A percentile compares a stretch with the other conserved stretches of the same genome.
phyloP scores from a whole-genome alignment of 2,329 filamentous ascomycete species.

The Clarireedia homoeocarpa region DNA sequence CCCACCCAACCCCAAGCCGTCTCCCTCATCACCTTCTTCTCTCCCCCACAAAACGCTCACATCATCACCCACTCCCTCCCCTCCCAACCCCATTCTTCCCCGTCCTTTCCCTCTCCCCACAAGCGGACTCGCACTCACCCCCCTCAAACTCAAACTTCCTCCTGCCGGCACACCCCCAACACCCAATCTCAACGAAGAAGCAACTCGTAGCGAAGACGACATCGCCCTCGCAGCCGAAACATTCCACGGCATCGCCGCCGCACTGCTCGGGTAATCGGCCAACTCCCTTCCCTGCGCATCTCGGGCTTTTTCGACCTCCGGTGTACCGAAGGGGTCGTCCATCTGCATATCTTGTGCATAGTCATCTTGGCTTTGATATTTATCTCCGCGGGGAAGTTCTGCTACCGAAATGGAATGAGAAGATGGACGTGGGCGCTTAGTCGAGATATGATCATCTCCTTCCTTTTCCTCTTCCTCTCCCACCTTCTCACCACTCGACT shows the following conservation, averaged over 20 bases:
- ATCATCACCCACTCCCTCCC: conserved; percentile 10
- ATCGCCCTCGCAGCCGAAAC: conserved; percentile 37
- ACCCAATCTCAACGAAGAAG: background rate
- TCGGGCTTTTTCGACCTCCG: conserved; percentile 58
- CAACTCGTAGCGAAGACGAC: conserved; percentile 14
- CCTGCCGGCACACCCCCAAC: background rate
- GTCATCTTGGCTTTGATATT: conserved; percentile 13
- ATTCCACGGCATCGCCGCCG: conserved; percentile 62
- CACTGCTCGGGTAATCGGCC: conserved; percentile 56
- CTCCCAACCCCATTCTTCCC: background rate
- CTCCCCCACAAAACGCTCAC: conserved; percentile 22
- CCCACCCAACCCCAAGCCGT: background rate
- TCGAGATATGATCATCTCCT: background rate
- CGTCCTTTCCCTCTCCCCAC: background rate
- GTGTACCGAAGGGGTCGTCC: conserved; percentile 19
- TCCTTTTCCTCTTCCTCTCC: background rate
- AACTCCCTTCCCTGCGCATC: conserved; percentile 54
- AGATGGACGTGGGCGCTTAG: background rate
- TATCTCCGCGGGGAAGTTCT: conserved; percentile 16
- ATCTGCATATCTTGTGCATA: conserved; percentile 34
- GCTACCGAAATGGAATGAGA: conserved; percentile 18
- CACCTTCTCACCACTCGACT: no score
- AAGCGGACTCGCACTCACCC: background rate
- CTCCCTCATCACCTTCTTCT: conserved; percentile 11
- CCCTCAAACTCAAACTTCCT: background rate